A percentile compares a stretch with the other conserved stretches of the same genome.
Conservation (phyloP, 805 yeast species). For the Groenewaldozyma salmanticensis region DNA sequence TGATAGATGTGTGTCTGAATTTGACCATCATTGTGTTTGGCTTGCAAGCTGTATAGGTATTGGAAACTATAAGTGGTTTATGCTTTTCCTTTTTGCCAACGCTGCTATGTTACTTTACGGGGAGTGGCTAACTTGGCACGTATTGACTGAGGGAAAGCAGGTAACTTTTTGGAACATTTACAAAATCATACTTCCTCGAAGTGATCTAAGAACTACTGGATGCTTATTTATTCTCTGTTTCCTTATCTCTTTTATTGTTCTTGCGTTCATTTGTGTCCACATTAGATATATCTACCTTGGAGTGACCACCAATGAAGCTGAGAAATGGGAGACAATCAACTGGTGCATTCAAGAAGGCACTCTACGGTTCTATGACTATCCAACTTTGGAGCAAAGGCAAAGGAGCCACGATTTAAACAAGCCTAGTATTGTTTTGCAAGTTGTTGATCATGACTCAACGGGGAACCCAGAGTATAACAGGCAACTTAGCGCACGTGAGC, state of each 20-base stretch:
- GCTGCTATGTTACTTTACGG: slow-evolving; percentile 37
- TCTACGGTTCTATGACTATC: slow-evolving; percentile 26
- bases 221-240: slow-evolving; percentile 37
- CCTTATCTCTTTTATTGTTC: slow-evolving; percentile 35
- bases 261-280: slow-evolving; percentile 38
- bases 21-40: slow-evolving; percentile 59
- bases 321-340: slow-evolving; percentile 61
- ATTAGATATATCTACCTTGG: slow-evolving; percentile 48
- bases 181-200: background rate
- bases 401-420: slow-evolving; percentile 8
- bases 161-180: no score
- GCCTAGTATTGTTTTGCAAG: slow-evolving; percentile 21
- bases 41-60: slow-evolving; percentile 52
- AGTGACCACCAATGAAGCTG: slow-evolving; percentile 64
- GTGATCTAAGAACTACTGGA: slow-evolving; percentile 19
- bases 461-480: slow-evolving; percentile 20
- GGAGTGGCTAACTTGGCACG: slow-evolving; percentile 21
- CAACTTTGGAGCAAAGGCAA: slow-evolving; percentile 9
- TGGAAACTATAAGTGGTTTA: slow-evolving; percentile 53
- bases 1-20: slow-evolving; percentile 35
- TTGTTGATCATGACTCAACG: slow-evolving; percentile 7
- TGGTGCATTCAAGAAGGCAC: slow-evolving; percentile 36
- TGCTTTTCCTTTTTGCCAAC: slow-evolving; percentile 45
- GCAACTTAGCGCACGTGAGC: slow-evolving; percentile 20
- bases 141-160: background rate